Evolutionary conservation across 495 filamentous ascomycete genomes (phyloP), one percentile per base, ranked within the genome.

Genomic region (Neurospora sp.): DNA sequence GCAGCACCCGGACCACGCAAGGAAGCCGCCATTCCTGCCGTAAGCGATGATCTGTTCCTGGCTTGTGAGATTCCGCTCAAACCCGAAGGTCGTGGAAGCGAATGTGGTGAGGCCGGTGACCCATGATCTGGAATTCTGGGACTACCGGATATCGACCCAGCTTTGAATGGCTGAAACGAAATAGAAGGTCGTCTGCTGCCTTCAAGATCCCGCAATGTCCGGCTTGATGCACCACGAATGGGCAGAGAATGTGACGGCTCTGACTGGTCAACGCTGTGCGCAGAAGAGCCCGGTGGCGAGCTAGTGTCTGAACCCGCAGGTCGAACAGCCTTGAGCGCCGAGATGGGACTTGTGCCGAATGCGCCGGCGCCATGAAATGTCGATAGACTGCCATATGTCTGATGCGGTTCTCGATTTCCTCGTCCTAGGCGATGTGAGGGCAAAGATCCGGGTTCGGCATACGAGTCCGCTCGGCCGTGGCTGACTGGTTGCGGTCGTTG

Each of bases 141-240:
- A 10, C 95, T 98, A n/a, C 92, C 92, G 17, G 94, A 96, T 20
- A 99, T 86, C 22, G 95, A 94, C 9, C 94, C 93, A 8, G 94
- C 93, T 82, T 98, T 99, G 82, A 99, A 99, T 1, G 95, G 84
- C 78, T 94, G 92, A 78, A 97, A 97, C 3, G 94, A 97, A 17
- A 97, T 87, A 0, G 94, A 98, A 10, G 93, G 88, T n/a, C 94
- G 90, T 74, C 84, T 74, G 74, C 70, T 71, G 16, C 77, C 79
- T 71, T 86, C 79, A 40, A 75, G 40, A 68, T 74, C 72, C 70
- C 92, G 86, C 68, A 87, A 82, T 37, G 81, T 79, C 41, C 81
- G 73, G n/a, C 75, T 70, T 37, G 78, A 68, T 61, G 80, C 71
- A 37, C 76, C 78, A 16, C 79, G 76, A 22, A 84, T 85, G 16